Evolutionary conservation across 164 flowering plant species (phyloP).

Genomic region (Nymphaea colorata): DNA sequence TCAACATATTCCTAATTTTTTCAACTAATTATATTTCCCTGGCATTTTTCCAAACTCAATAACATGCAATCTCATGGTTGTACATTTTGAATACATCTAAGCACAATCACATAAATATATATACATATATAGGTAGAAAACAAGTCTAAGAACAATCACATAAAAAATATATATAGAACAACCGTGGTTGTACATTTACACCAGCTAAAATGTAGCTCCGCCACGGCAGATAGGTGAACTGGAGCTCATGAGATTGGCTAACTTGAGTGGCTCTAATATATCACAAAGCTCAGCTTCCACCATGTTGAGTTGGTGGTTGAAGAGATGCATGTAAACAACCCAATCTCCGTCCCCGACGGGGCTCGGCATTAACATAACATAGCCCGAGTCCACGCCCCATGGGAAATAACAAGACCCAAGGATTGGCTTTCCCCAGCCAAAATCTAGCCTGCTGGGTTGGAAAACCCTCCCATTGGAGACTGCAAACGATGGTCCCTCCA

Average conservation of each 20-base stretch:
- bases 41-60: too few species aligned
- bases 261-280: slow-evolving; percentile 6
- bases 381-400: slow-evolving; percentile 19
- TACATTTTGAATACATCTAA: too few species aligned
- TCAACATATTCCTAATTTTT: too few species aligned
- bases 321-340: slow-evolving; percentile 34
- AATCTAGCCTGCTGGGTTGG: slow-evolving; percentile 27
- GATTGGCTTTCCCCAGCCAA: slow-evolving; percentile 46
- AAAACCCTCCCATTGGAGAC: slow-evolving; percentile 49
- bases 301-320: slow-evolving; percentile 4
- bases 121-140: too few species aligned
- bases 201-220: too few species aligned
- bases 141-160: too few species aligned
- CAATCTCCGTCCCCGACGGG: slow-evolving; percentile 13
- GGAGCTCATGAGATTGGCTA: background rate
- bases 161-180: too few species aligned
- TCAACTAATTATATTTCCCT: too few species aligned
- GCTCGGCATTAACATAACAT: slow-evolving; percentile 22
- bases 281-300: slow-evolving; percentile 6
- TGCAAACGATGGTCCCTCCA: slow-evolving; percentile 38
- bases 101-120: too few species aligned
- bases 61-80: too few species aligned
- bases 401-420: slow-evolving; percentile 27
- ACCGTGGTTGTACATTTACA: too few species aligned
- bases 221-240: too few species aligned